Percentiles rank a stretch among this genome's conserved stretches.
phyloP scores from a whole-genome alignment of 371 early-diverging fungal genomes.

The Mortierella polycephala region DNA sequence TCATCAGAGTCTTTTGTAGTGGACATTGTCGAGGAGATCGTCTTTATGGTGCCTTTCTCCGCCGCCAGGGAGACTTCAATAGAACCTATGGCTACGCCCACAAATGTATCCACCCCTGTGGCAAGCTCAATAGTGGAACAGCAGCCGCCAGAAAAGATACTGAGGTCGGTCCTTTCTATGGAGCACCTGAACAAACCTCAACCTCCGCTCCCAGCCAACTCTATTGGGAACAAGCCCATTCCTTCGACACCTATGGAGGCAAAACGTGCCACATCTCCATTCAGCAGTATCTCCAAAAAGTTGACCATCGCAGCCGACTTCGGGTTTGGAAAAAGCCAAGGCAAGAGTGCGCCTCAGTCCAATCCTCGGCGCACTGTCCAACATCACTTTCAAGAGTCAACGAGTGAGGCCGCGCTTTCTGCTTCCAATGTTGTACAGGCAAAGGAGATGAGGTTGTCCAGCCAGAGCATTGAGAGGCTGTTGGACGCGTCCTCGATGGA shows the following conservation, averaged over 20 bases:
- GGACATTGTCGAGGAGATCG: constrained; percentile 14
- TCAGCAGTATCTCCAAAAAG: constrained; percentile 29
- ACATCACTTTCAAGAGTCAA: constrained; percentile 20
- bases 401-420: constrained; percentile 1
- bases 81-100: neutral
- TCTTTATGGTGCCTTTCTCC: constrained; percentile 14
- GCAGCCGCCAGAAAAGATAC: neutral
- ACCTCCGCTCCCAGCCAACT: constrained; percentile 28
- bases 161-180: constrained; percentile 29
- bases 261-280: constrained; percentile 12
- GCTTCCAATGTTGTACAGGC: neutral
- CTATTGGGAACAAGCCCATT: constrained; percentile 8
- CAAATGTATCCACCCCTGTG: neutral
- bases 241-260: neutral
- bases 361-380: constrained; percentile 24
- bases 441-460: constrained; percentile 5
- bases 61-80: neutral
- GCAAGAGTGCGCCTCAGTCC: neutral
- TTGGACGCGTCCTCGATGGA: constrained; percentile 8
- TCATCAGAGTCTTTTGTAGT: constrained; percentile 7
- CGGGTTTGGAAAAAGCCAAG: constrained; percentile 15
- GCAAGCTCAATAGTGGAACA: neutral
- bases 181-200: constrained; percentile 51
- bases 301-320: constrained; percentile 17
- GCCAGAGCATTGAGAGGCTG: constrained; percentile 12